Conservation (phyloP, 495 filamentous ascomycete genomes). For the Terfezia boudieri region DNA sequence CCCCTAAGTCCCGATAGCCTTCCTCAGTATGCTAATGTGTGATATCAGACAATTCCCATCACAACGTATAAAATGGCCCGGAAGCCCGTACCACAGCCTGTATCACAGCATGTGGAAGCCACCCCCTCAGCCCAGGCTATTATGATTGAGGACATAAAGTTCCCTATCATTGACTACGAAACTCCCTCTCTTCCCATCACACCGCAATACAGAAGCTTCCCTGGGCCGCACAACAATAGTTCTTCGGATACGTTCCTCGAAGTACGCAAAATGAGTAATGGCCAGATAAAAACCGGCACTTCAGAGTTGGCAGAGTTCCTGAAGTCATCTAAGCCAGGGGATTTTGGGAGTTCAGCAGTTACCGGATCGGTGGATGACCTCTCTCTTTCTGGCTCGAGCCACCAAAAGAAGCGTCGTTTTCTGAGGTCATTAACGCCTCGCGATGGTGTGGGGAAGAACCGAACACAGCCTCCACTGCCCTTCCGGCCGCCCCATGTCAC, state of each 20-base stretch:
- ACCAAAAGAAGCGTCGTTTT: slow-evolving; percentile 9
- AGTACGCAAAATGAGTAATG: not conserved
- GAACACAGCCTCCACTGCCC: not conserved
- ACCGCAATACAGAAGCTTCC: too few relatives aligned
- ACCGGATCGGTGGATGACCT: not conserved
- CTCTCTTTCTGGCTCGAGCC: not conserved
- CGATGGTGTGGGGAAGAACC: slow-evolving; percentile 5
- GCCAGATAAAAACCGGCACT: slow-evolving; percentile 3
- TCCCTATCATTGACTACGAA: too few relatives aligned
- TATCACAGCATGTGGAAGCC: not conserved
- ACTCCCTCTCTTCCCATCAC: too few relatives aligned
- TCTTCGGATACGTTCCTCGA: too few relatives aligned
- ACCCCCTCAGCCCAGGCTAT: not conserved
- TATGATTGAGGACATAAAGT: too few relatives aligned
- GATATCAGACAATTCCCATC: not conserved
- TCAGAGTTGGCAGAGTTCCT: slow-evolving; percentile 15
- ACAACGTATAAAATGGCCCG: not conserved
- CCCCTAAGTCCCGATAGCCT: too few relatives aligned
- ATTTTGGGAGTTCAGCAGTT: slow-evolving; percentile 6
- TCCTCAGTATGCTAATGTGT: too few relatives aligned
- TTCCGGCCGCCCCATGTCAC: slow-evolving; percentile 2
- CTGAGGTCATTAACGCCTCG: slow-evolving; percentile 4
- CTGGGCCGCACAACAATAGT: too few relatives aligned
- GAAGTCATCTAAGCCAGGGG: slow-evolving; percentile 10
- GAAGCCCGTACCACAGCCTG: not conserved